A percentile compares a stretch with the other conserved stretches of the same genome.
Conservation (phyloP, 2,329 filamentous ascomycete species). For the Lasiodiplodia citricola region DNA sequence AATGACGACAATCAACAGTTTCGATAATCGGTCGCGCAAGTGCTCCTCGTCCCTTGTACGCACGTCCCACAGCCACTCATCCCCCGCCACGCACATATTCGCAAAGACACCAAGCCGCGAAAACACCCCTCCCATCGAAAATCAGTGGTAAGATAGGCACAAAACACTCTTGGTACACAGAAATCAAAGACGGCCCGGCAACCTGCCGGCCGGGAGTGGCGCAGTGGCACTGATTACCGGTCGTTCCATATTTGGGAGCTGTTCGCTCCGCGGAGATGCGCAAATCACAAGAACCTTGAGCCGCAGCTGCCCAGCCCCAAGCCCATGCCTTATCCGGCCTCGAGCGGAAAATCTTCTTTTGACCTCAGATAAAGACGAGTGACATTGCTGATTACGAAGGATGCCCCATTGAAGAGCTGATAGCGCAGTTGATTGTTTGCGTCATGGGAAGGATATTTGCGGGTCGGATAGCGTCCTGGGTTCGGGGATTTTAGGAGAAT, state of each 20-base stretch:
- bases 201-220: background rate
- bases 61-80: background rate
- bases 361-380: conserved; percentile 10
- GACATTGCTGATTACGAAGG: conserved; percentile 6
- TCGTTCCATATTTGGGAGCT: background rate
- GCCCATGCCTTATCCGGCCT: background rate
- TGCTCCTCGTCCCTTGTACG: background rate
- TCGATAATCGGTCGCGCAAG: background rate
- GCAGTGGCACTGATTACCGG: background rate
- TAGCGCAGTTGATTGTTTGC: background rate
- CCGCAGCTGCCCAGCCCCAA: background rate
- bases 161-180: background rate
- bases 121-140: background rate
- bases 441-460: too few species aligned
- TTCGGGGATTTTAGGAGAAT: background rate
- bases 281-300: background rate
- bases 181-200: background rate
- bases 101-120: background rate
- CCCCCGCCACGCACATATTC: background rate
- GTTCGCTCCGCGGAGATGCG: conserved; percentile 9
- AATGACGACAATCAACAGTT: background rate
- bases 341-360: conserved; percentile 12
- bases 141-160: background rate
- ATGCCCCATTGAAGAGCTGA: background rate
- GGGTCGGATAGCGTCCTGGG: too few species aligned